Evolutionary conservation across 805 yeast species (phyloP).

Genomic region (Lipomyces chichibuensis): DNA sequence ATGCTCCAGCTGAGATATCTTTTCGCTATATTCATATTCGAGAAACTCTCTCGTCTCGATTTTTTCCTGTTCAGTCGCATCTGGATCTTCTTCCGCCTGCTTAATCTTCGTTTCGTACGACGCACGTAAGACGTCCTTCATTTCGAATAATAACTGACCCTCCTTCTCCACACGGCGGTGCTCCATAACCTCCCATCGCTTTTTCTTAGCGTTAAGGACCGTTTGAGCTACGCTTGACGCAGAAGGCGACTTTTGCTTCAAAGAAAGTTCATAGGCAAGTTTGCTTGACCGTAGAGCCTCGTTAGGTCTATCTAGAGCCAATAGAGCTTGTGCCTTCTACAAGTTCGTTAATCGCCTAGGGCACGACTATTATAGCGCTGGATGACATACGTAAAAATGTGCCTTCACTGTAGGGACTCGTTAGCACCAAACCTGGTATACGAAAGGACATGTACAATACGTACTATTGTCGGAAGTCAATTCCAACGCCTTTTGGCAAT

Average conservation of each 20-base stretch:
- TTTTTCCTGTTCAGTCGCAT: constrained; percentile 30
- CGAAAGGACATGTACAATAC: neutral
- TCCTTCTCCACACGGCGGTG: constrained; percentile 34
- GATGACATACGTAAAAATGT: constrained; percentile 34
- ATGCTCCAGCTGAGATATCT: constrained; percentile 32
- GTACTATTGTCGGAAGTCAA: constrained; percentile 36
- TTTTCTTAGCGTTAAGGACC: constrained; percentile 37
- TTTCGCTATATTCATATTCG: constrained; percentile 30
- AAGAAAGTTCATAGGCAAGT: constrained; percentile 41
- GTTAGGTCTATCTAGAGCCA: constrained; percentile 39
- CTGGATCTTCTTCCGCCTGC: constrained; percentile 18
- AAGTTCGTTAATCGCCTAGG: neutral
- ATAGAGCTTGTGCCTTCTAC: constrained; percentile 39
- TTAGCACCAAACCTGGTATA: constrained; percentile 7
- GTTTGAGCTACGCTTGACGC: constrained; percentile 37
- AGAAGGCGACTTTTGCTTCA: constrained; percentile 40
- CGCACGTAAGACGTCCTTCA: constrained; percentile 35
- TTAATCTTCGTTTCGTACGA: constrained; percentile 18
- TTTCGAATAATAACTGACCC: constrained; percentile 38
- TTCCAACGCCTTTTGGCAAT: constrained; percentile 40
- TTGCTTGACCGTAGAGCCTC: constrained; percentile 38
- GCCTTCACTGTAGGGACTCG: constrained; percentile 36
- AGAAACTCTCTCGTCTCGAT: constrained; percentile 35
- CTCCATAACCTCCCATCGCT: constrained; percentile 40
- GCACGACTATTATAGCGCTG: neutral